Base-by-base conservation (phyloP, 306 rosid species). In the Trichosanthes cucumerina region DNA sequence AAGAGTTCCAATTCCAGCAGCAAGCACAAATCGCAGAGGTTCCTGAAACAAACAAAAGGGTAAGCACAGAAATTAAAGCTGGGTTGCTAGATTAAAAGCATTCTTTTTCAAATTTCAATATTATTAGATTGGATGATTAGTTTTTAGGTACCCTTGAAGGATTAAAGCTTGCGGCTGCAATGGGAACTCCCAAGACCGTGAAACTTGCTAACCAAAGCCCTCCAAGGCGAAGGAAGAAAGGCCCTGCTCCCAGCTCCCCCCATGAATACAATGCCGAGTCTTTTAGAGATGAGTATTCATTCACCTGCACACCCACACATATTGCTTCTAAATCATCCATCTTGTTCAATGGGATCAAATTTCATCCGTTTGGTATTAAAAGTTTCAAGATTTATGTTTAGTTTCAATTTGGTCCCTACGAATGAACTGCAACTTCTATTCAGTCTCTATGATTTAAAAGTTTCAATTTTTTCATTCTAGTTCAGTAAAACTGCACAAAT, bases 1-100 rank as follows among this genome's bases (percentile, higher is more conserved):
- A 53, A 95, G 97, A 34, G 97, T 92, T 87, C 99, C 97, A 69
- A 93, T 90, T 82, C 99, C 99, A 82, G 97, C 97, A 53, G 99
- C 96, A 58, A 95, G 93, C 85, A 85, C 85, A 84, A 95, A 95
- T 81, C 91, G 83, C 74, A 92, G 81, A 79, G 99, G 99, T 72
- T 95, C 99, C 97, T 95, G 97, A 87, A 85, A 57, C 36, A 77
- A 81, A 83, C 79, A 80, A 78, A 23, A 75, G 75, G 52, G 18
- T 24, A 50, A 75, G 50, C 50, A 66, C 44, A 63, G 24, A 63
- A 15, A 60, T 60, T 60, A 36, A 34, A 33, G 44, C 6, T 64
- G 24, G 47, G 73, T 69, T 24, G 11, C 16, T 41, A 24, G 28
- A 44, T 21, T 70, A 44, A 24, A 14, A 44, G 75, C 53, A n/a